These are phyloP conservation scores for Geotrichum carabidarum DNA, from an alignment of 1,139 yeast species.

Conservation along the genomic window DNA sequence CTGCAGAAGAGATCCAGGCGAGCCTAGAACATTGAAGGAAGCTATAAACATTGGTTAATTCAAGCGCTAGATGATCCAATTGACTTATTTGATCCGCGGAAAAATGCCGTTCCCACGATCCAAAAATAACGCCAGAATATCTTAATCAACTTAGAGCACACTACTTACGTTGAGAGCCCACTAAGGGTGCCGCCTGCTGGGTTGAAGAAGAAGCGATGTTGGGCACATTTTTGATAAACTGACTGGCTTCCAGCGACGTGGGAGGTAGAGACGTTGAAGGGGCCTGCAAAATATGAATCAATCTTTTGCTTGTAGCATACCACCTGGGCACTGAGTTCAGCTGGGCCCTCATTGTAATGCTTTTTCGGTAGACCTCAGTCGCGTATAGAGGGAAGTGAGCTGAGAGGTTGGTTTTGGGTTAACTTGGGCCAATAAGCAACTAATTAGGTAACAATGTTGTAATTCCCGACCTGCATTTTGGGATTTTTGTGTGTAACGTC, in stretches of 20 bases:
- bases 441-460: too few species aligned
- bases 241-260: conserved; percentile 20
- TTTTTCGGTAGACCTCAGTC: too few species aligned
- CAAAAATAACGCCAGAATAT: too few species aligned
- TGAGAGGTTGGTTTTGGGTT: too few species aligned
- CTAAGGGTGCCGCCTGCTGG: conserved; percentile 12
- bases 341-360: too few species aligned
- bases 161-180: conserved; percentile 18
- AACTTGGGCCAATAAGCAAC: too few species aligned
- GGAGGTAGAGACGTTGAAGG: conserved; percentile 23
- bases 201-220: conserved; percentile 14
- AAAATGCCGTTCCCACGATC: conserved; percentile 4
- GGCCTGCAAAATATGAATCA: conserved; percentile 21
- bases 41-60: background rate
- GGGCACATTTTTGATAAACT: conserved; percentile 21
- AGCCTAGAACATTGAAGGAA: conserved; percentile 42
- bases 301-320: background rate
- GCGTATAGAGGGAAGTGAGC: too few species aligned
- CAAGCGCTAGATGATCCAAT: background rate
- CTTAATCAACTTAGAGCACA: too few species aligned
- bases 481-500: too few species aligned
- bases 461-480: too few species aligned
- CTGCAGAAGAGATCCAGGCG: conserved; percentile 42
- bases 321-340: too few species aligned
- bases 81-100: conserved; percentile 5